Evolutionary conservation across 148 eudicot genomes (phyloP), one percentile per base, ranked within the genome.

Genomic region (Simmondsia chinensis): DNA sequence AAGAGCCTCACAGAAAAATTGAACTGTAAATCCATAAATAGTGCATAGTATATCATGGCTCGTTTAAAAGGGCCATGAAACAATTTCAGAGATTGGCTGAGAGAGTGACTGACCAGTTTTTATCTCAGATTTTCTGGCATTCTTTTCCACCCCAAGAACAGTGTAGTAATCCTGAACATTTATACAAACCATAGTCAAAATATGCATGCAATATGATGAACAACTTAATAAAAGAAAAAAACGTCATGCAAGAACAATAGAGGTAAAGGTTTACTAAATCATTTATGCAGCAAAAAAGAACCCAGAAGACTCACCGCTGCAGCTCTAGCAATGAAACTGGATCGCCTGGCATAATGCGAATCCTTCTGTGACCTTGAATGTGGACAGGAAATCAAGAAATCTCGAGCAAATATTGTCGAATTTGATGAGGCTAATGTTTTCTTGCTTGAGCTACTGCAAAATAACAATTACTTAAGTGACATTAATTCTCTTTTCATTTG

Each of bases 81-180:
- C 4, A 15, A 37, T 10, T 36, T 14, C 3, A 28, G 21, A 36
- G 20, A 26, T 21, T 21, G 8, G 9, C 39, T n/a, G 7, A 1
- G 2, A 19, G 25, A 21, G 29, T 21, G 41, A 66, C 82, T 72
- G 36, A 89, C 97, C 94, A 30, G 65, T 84, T 64, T 89, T 89
- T 22, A 89, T 89, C 5, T 89, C 97, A 21, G 95, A 60, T 68
- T 89, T 84, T 70, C 56, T 70, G 18, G 97, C 64, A 76, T 61
- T 56, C 70, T 76, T 77, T 41, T 79, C 56, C 23, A 89, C 91
- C 29, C 87, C 93, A 42, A 89, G 97, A 50, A 84, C 79, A 54
- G 87, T 59, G 70, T 89, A 89, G 54, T 43, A 89, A 56, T 81
- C 78, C 97, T 89, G 95, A 56, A 48, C 2, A 17, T 31, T 31